Evolutionary conservation across 345 rosid species (phyloP), one percentile per base, ranked within the genome.

Genomic region (Syzygium grande): DNA sequence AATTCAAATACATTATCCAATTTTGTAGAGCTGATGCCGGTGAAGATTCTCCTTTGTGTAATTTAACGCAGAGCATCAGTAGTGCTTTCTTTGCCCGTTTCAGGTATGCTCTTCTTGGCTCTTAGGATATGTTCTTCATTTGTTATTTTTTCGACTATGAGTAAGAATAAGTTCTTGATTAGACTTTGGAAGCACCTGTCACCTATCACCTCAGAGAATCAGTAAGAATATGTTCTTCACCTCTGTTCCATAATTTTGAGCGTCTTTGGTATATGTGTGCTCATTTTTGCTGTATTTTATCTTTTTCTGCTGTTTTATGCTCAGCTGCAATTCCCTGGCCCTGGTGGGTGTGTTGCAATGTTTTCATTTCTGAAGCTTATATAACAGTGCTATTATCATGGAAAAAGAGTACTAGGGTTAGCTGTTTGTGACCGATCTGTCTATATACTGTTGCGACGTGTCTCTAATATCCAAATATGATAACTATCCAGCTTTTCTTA

Each of bases 51-150:
- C 83, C 89, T n/a, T 68, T 87, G 51, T 86, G 90, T 86, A 96
- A 93, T 86, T 87, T 98, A 88, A 95, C 98, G 15, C 91, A 95
- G 86, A 92, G 95, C 94, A 91, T 93, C 88, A 93, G 96, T 86
- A 96, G 99, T 88, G 95, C 95, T 59, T 95, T 92, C 92, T 92
- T 85, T 88, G 99, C 99, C 27, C 90, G 90, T 85, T 98, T 98
- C 94, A 96, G 98, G 99, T 96, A 89, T 86, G 88, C 80, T 56
- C 52, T 43, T 85, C 46, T n/a, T 58, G 83, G 34, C 30, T 29
- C 25, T 53, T 23, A 63, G 7, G 30, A 52, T 51, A 22, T 84
- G 43, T 54, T 51, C 22, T 29, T 52, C 55, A 52, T 52, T 52
- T 51, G 59, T 29, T 84, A 29, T n/a, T 29, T 21, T 84, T 51